Percentiles rank a stretch among this genome's conserved stretches.
These are phyloP conservation scores for Grifola frondosa DNA, from an alignment of 1,284 basidiomycete genomes.

Conservation along the genomic window DNA sequence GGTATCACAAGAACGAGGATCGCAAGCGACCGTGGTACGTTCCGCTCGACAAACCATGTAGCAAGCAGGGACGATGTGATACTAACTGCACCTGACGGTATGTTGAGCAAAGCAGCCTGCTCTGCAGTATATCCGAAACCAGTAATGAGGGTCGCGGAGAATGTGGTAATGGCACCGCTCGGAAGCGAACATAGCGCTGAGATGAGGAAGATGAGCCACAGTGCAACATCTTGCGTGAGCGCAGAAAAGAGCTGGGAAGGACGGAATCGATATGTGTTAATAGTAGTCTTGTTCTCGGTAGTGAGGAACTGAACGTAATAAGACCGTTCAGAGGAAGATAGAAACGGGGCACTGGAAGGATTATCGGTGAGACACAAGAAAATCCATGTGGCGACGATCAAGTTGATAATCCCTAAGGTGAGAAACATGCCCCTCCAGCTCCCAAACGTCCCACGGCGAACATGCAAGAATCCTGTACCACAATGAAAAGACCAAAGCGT, in stretches of 20 bases:
- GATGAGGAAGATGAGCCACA: conserved; percentile 6
- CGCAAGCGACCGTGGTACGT: conserved; percentile 3
- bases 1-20: conserved; percentile 5
- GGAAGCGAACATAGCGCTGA: conserved; percentile 1
- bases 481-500: background rate
- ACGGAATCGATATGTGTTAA: background rate
- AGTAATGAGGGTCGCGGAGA: conserved; percentile 5
- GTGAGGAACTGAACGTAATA: background rate
- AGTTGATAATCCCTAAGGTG: conserved; percentile 3
- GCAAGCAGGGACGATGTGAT: conserved; percentile 3
- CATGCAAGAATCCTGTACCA: conserved; percentile 5
- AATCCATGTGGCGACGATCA: conserved; percentile 6
- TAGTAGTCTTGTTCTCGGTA: conserved; percentile 1
- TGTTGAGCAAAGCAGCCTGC: conserved; percentile 6
- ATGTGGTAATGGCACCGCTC: conserved; percentile 7
- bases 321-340: background rate
- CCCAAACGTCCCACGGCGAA: conserved; percentile 4
- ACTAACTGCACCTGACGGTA: conserved; percentile 6
- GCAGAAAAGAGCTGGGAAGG: background rate
- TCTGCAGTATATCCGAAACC: conserved; percentile 6
- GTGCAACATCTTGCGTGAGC: conserved; percentile 1
- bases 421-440: conserved; percentile 10
- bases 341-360: conserved; percentile 1
- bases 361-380: conserved; percentile 4
- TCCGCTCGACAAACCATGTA: conserved; percentile 5